phyloP scores from a whole-genome alignment of 139 green algal species.

The Micractinium sp. region DNA sequence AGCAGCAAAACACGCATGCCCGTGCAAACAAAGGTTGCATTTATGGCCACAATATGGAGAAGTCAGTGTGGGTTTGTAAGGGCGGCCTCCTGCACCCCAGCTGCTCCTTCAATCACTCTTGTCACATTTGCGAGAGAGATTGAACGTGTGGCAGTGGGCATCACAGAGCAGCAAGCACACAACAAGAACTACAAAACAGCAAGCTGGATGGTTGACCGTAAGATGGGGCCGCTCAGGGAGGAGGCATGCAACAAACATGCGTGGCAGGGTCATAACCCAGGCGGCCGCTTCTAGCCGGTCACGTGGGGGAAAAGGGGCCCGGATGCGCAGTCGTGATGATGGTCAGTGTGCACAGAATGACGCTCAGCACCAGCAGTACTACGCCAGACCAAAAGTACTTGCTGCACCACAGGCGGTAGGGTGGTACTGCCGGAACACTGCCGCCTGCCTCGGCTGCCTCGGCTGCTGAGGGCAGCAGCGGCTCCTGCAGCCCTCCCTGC shows the following conservation, averaged over 20 bases:
- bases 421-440: neutral
- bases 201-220: neutral
- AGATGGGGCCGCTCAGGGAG: neutral
- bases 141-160: no score
- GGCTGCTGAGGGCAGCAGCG: neutral
- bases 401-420: neutral
- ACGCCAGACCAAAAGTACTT: conserved; percentile 27
- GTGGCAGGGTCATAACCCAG: no score
- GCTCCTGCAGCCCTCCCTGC: neutral
- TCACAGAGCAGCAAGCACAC: neutral
- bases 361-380: neutral
- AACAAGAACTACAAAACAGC: neutral
- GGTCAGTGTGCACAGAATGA: neutral
- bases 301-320: neutral
- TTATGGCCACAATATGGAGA: no score
- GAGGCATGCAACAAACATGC: neutral
- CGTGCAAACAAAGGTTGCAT: no score
- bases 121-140: no score
- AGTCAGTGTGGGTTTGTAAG: no score
- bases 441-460: neutral
- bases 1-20: no score
- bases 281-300: neutral
- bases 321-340: neutral
- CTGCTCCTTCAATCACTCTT: no score
- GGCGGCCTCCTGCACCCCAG: no score